Evolutionary conservation across 345 rosid genomes (phyloP).

Genomic region (Isatis tinctoria): DNA sequence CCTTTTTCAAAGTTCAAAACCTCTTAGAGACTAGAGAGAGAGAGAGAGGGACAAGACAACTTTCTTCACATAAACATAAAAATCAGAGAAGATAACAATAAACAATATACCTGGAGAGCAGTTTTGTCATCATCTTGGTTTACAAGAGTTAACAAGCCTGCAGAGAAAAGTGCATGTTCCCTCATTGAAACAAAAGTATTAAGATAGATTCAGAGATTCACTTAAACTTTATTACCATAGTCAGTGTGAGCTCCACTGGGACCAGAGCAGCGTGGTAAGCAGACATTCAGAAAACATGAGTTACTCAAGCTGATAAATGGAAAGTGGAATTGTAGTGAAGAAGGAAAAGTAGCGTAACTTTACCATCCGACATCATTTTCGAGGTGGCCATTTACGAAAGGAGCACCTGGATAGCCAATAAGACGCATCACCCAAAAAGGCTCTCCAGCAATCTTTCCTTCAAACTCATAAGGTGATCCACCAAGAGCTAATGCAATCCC

Average conservation of each 20-base stretch:
- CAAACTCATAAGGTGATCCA: slow-evolving; percentile 64
- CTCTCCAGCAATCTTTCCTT: slow-evolving; percentile 69
- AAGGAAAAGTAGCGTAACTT: background rate
- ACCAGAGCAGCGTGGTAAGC: background rate
- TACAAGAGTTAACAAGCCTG: slow-evolving; percentile 72
- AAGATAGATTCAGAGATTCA: background rate
- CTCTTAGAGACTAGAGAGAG: no score
- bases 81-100: background rate
- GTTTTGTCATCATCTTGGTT: slow-evolving; percentile 83
- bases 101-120: slow-evolving; percentile 63
- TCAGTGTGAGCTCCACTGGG: slow-evolving; percentile 86
- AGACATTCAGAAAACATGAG: background rate
- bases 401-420: slow-evolving; percentile 71
- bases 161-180: background rate
- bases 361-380: slow-evolving; percentile 85
- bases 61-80: background rate
- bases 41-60: background rate
- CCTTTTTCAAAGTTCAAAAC: slow-evolving; percentile 40
- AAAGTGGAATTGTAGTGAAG: background rate
- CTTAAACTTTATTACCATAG: slow-evolving; percentile 48
- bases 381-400: slow-evolving; percentile 20
- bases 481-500: slow-evolving; percentile 72
- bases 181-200: background rate
- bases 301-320: background rate
- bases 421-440: slow-evolving; percentile 88